Conservation (phyloP, 768 basidiomycete genomes). For the Dendrothele bispora region DNA sequence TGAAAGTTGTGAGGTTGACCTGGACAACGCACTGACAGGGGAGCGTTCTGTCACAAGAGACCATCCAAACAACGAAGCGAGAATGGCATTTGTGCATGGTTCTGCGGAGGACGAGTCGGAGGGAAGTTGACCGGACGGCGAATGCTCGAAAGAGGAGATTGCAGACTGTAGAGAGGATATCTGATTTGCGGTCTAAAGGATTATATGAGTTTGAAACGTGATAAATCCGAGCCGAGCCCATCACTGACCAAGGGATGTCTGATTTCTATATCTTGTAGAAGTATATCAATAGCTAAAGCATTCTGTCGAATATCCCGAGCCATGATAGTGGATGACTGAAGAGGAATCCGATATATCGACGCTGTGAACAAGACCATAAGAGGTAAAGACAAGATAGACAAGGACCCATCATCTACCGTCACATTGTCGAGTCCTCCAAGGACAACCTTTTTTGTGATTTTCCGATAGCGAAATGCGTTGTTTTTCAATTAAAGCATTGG, state of each 20-base stretch:
- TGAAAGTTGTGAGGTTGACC: conserved; percentile 21
- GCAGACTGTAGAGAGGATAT: conserved; percentile 50
- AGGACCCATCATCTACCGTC: conserved; percentile 52
- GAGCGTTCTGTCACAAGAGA: conserved; percentile 34
- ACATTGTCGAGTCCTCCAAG: conserved; percentile 81
- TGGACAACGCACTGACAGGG: conserved; percentile 30
- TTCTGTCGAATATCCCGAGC: conserved; percentile 57
- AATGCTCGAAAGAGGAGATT: conserved; percentile 34
- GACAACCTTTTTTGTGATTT: conserved; percentile 79
- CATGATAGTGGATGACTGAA: conserved; percentile 65
- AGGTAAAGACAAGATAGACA: not conserved
- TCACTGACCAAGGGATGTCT: conserved; percentile 78
- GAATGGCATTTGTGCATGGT: conserved; percentile 41
- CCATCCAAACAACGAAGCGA: conserved; percentile 55
- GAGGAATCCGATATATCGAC: conserved; percentile 73
- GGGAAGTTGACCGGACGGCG: conserved; percentile 1
- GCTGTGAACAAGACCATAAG: conserved; percentile 30
- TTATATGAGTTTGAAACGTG: not conserved
- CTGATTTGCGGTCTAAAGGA: conserved; percentile 54
- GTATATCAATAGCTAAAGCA: conserved; percentile 52
- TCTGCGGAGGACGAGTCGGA: not conserved
- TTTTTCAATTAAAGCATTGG: conserved; percentile 70
- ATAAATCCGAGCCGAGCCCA: conserved; percentile 12
- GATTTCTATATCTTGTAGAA: conserved; percentile 54
- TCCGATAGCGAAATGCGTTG: conserved; percentile 65